A percentile compares a stretch with the other conserved stretches of the same genome.
These are phyloP conservation scores for Chytriomyces sp. DNA, from an alignment of 192 early-diverging fungal genomes.

Conservation along the genomic window DNA sequence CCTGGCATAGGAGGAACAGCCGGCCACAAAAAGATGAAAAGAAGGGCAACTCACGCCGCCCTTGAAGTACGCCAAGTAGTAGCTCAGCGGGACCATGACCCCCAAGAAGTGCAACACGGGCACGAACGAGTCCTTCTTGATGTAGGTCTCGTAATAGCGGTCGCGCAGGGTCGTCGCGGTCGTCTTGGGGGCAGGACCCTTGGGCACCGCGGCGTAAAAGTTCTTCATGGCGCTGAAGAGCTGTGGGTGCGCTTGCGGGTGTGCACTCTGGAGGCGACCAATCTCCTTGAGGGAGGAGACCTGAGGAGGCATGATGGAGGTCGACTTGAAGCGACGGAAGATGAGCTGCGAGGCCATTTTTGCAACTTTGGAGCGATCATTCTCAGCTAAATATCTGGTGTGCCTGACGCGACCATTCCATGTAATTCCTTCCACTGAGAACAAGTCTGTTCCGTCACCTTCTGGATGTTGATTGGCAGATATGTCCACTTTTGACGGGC, in stretches of 20 bases:
- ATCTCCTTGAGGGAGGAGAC: constrained; percentile 53
- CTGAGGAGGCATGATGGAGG: constrained; percentile 50
- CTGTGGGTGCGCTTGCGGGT: constrained; percentile 58
- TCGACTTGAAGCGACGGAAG: constrained; percentile 43
- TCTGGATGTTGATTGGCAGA: no score
- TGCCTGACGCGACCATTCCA: no score
- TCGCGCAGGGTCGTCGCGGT: constrained; percentile 40
- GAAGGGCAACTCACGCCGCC: constrained; percentile 40
- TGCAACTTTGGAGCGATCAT: no score
- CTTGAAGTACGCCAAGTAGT: constrained; percentile 54
- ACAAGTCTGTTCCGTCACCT: no score
- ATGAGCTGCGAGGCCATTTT: constrained; percentile 6
- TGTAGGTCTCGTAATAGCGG: constrained; percentile 51
- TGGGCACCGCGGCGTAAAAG: constrained; percentile 54
- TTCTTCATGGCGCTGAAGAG: constrained; percentile 53
- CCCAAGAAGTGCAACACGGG: constrained; percentile 57
- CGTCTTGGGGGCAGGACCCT: constrained; percentile 41
- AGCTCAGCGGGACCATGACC: constrained; percentile 51
- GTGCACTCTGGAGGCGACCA: constrained; percentile 45
- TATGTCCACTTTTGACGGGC: no score
- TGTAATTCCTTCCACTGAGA: no score
- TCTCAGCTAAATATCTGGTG: no score
- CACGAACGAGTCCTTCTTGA: constrained; percentile 47
- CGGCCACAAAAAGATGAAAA: no score
- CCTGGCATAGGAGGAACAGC: background rate